phyloP scores from a whole-genome alignment of 129 eudicot species.

The Centrapalus pauciflorus region DNA sequence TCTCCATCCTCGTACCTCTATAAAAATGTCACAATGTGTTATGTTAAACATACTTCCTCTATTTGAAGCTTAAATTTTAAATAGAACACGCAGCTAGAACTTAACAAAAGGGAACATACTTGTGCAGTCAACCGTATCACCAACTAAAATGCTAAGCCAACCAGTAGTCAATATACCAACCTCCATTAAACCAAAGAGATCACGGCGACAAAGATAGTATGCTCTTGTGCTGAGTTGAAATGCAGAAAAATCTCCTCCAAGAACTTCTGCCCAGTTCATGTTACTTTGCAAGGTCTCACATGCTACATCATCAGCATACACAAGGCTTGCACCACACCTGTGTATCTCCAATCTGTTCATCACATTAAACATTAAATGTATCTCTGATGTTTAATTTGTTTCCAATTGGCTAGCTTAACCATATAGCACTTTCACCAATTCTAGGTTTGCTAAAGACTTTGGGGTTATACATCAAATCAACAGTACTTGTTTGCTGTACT shows the following conservation, averaged over 20 bases:
- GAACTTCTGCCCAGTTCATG: not conserved
- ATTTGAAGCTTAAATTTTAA: not conserved
- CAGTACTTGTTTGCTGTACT: constrained; percentile 1
- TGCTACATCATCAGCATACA: not conserved
- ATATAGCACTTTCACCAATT: not conserved
- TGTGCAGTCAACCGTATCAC: not conserved
- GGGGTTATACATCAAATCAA: constrained; percentile 14
- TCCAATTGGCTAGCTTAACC: constrained; percentile 25
- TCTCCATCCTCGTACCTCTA: constrained; percentile 21
- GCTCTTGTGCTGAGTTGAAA: constrained; percentile 11
- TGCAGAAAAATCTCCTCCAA: constrained; percentile 5
- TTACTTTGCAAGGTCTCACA: not conserved
- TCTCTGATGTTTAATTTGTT: not conserved
- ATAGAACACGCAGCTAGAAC: not conserved
- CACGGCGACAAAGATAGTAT: constrained; percentile 19
- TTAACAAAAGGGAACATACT: not conserved
- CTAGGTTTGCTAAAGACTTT: constrained; percentile 17
- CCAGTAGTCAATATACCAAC: constrained; percentile 11
- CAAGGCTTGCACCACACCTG: constrained; percentile 21
- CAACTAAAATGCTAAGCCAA: constrained; percentile 23
- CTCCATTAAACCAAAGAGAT: constrained; percentile 17
- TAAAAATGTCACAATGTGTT: not conserved
- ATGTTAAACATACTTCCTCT: not conserved
- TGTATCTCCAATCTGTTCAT: constrained; percentile 13
- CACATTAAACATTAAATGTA: constrained; percentile 1